Evolutionary conservation across 1,284 basidiomycete genomes (phyloP).

Genomic region (Melampsora americana): DNA sequence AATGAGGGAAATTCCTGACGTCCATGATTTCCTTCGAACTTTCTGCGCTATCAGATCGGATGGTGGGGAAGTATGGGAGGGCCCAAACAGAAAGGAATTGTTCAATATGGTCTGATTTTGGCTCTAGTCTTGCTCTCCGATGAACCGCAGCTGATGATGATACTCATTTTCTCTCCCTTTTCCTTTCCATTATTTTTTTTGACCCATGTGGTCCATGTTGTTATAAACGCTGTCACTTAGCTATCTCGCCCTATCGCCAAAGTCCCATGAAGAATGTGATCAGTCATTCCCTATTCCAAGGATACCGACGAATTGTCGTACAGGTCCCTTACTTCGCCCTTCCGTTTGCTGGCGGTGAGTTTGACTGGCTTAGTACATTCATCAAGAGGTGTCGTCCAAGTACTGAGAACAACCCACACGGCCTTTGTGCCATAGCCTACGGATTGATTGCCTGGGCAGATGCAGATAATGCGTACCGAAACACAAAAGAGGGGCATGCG

Average conservation of each 20-base stretch:
- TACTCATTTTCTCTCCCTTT: too few relatives aligned
- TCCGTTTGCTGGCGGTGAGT: conserved; percentile 74
- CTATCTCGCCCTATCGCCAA: conserved; percentile 74
- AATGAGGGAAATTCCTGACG: not conserved
- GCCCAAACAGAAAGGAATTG: conserved; percentile 72
- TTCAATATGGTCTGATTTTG: conserved; percentile 66
- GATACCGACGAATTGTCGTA: conserved; percentile 69
- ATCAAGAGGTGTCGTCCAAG: too few relatives aligned
- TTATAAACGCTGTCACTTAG: conserved; percentile 56
- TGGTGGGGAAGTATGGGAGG: conserved; percentile 86
- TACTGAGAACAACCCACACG: too few relatives aligned
- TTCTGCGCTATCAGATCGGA: conserved; percentile 61
- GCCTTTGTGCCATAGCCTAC: conserved; percentile 63
- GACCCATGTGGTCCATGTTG: not conserved
- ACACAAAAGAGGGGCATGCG: conserved; percentile 73
- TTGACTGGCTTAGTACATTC: not conserved
- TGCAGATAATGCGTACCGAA: conserved; percentile 66
- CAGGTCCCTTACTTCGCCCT: conserved; percentile 76
- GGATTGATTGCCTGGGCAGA: conserved; percentile 79
- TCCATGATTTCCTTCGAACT: not conserved
- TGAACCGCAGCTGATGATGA: too few relatives aligned
- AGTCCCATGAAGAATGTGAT: conserved; percentile 70
- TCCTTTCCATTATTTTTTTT: not conserved
- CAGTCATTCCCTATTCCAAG: conserved; percentile 78
- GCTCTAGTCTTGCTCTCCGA: not conserved